Evolutionary conservation across 805 yeast species (phyloP).

Genomic region (Candida methanosorbosa): DNA sequence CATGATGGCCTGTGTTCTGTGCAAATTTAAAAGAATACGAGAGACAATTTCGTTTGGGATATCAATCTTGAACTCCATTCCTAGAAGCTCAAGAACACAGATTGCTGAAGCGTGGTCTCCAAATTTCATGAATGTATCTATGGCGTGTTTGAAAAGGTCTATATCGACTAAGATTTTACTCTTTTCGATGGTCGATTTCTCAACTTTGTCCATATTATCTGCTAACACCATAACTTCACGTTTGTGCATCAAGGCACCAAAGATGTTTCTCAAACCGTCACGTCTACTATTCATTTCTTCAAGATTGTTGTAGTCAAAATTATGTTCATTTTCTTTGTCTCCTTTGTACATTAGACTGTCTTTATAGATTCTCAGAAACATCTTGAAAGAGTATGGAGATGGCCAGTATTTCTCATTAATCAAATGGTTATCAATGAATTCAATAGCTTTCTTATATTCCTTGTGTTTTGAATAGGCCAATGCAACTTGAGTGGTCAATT

Average conservation of each 20-base stretch:
- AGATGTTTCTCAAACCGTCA: not conserved
- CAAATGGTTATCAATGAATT: conserved; percentile 22
- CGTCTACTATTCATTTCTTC: conserved; percentile 4
- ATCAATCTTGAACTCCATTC: conserved; percentile 8
- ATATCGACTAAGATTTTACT: too few species aligned
- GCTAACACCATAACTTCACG: too few species aligned
- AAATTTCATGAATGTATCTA: conserved; percentile 15
- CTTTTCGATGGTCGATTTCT: not conserved
- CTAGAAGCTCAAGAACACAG: conserved; percentile 16
- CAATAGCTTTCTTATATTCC: conserved; percentile 22
- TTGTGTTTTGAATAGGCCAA: conserved; percentile 20
- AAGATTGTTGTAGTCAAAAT: conserved; percentile 1
- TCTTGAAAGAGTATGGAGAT: conserved; percentile 3
- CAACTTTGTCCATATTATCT: too few species aligned
- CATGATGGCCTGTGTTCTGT: too few species aligned
- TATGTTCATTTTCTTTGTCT: not conserved
- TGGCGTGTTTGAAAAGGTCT: conserved; percentile 8
- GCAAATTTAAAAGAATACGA: too few species aligned
- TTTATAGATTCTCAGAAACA: conserved; percentile 10
- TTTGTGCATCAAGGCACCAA: too few species aligned
- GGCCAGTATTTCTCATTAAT: not conserved
- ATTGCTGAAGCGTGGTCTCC: conserved; percentile 17
- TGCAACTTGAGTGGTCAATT: conserved; percentile 29
- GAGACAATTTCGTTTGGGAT: conserved; percentile 2
- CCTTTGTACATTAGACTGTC: conserved; percentile 5